Evolutionary conservation across 495 filamentous ascomycete genomes (phyloP), one percentile per base, ranked within the genome.

Genomic region (Aspergillus kassunensis): DNA sequence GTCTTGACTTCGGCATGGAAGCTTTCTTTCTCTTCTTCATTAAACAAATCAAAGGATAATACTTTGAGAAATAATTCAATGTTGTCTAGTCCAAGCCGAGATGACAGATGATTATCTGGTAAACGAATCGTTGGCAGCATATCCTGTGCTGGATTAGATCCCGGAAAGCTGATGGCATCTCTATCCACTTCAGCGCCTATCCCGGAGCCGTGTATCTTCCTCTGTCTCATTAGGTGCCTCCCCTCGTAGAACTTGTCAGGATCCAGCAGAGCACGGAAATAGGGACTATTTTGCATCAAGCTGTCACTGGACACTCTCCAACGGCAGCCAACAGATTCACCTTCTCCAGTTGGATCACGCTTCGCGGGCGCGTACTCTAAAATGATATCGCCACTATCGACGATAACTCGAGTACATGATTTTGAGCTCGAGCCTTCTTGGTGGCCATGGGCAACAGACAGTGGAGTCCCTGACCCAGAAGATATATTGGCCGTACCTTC

Each of bases 221-320:
- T 63, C 33, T 69, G 66, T 19, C 63, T 58, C 54, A 66, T 53
- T 25, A 69, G 59, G 12, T 63, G n/a, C 33, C 60, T 68, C 6
- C 76, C 76, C 49, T 80, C 77, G 1, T 58, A 57, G 49, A 80
- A 80, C 47, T 79, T 80, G 18, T 64, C 56, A 1, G 72, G 68
- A 43, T 79, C 74, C 8, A 80, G 60, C 6, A 80, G 57, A 6
- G 65, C 71, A 25, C 67, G 59, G 39, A 79, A 79, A 33, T 79
- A 80, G 2, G 69, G 70, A 46, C 71, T 72, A 13, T 66, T 68
- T 11, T 44, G 31, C 23, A 56, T 61, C 9, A 76, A 58, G 31
- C 45, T 50, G 9, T 62, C 46, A 40, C 65, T 73, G 25, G 59
- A 60, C 10, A 76, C 66, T 46, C 62, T 65, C 73, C 73, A 76